Evolutionary conservation across 495 filamentous ascomycete genomes (phyloP).

Genomic region (Glarea lozoyensis): DNA sequence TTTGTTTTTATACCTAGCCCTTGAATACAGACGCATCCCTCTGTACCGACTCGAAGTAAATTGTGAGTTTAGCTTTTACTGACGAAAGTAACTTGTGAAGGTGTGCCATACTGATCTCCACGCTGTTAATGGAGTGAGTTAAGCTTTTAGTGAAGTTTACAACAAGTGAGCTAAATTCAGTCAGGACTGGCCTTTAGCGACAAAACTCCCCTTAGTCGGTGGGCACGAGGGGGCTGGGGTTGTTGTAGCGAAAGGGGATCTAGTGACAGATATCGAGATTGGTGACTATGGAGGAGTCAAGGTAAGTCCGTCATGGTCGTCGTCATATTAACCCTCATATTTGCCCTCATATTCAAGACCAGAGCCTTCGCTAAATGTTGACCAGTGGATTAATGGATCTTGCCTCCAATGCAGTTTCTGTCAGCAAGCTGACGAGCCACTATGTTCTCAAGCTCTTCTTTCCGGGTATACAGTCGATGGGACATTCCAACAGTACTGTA

Average conservation of each 20-base stretch:
- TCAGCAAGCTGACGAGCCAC: slow-evolving; percentile 58
- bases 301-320: slow-evolving; percentile 5
- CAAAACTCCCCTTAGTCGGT: slow-evolving; percentile 78
- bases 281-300: slow-evolving; percentile 82
- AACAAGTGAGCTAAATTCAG: too few species aligned
- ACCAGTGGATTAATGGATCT: slow-evolving; percentile 71
- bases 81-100: too few species aligned
- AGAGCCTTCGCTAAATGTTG: not conserved
- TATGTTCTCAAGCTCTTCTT: slow-evolving; percentile 62
- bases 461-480: slow-evolving; percentile 91
- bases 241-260: slow-evolving; percentile 67
- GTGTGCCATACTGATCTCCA: slow-evolving; percentile 74
- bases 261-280: slow-evolving; percentile 64
- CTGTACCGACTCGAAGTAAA: too few species aligned
- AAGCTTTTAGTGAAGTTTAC: too few species aligned
- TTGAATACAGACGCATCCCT: too few species aligned
- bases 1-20: too few species aligned
- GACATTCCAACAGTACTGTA: slow-evolving; percentile 84
- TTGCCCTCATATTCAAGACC: not conserved
- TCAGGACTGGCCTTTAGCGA: slow-evolving; percentile 76
- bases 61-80: too few species aligned
- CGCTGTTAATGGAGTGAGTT: too few species aligned
- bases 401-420: slow-evolving; percentile 78
- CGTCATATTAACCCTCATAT: too few species aligned
- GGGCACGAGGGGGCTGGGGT: slow-evolving; percentile 91